Evolutionary conservation across 2,329 filamentous ascomycete genomes (phyloP).

Genomic region (Teratosphaeria gauchensis): DNA sequence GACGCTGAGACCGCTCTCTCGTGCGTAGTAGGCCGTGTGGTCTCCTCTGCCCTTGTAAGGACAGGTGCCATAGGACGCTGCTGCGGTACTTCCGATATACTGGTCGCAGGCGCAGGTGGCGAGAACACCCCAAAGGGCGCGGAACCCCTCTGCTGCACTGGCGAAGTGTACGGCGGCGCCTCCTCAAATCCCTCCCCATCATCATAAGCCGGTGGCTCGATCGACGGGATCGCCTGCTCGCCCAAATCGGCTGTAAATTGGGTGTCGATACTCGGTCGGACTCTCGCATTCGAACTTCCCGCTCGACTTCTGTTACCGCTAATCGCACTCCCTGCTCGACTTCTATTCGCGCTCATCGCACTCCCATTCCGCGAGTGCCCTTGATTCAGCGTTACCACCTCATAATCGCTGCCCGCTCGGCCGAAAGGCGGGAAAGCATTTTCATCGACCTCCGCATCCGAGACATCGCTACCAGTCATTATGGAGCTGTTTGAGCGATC

Average conservation of each 20-base stretch:
- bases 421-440: conserved; percentile 17
- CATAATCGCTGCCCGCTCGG: conserved; percentile 31
- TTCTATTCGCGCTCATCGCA: conserved; percentile 12
- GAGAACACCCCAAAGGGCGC: conserved; percentile 3
- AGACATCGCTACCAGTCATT: conserved; percentile 24
- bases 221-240: conserved; percentile 19
- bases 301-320: conserved; percentile 18
- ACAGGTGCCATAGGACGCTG: neutral
- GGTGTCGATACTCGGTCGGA: conserved; percentile 20
- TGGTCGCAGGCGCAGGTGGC: too few species aligned
- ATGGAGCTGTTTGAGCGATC: conserved; percentile 25
- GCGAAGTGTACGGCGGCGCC: conserved; percentile 40
- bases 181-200: conserved; percentile 31
- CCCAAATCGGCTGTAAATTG: conserved; percentile 18
- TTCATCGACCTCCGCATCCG: conserved; percentile 16
- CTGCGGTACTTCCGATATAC: conserved; percentile 1
- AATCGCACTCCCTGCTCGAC: conserved; percentile 13
- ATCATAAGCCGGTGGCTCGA: conserved; percentile 28
- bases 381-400: conserved; percentile 32
- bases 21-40: neutral
- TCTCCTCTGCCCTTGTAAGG: neutral
- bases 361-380: conserved; percentile 25
- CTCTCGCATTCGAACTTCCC: conserved; percentile 3
- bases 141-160: conserved; percentile 15
- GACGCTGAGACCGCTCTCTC: neutral